Conservation (phyloP, 108 stramenopile species). For the Parietichytrium sp. region DNA sequence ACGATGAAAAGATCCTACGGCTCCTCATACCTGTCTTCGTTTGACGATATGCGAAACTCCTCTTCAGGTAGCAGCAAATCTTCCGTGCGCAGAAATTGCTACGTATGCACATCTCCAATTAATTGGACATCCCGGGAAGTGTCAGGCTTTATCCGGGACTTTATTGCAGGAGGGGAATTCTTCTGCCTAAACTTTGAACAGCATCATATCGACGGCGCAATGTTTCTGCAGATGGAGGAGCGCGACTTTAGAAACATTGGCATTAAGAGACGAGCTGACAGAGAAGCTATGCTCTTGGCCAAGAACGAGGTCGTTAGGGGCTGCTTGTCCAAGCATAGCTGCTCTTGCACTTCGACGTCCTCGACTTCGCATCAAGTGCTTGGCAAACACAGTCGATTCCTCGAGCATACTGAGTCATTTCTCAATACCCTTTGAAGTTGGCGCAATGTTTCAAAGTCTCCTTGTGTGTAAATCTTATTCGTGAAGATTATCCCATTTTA, state of each 20-base stretch:
- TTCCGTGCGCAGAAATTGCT: too few relatives aligned
- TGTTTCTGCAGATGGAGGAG: conserved; percentile 27
- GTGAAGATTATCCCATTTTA: too few relatives aligned
- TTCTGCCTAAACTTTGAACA: background rate
- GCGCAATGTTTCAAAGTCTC: too few relatives aligned
- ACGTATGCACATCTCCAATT: background rate
- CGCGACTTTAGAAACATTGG: conserved; percentile 34
- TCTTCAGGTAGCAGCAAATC: too few relatives aligned
- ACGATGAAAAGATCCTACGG: too few relatives aligned
- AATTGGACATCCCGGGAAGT: background rate
- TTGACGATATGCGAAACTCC: too few relatives aligned
- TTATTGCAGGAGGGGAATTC: conserved; percentile 10
- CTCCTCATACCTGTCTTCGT: too few relatives aligned
- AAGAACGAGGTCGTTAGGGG: background rate
- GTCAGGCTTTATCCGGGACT: background rate
- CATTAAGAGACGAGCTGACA: background rate
- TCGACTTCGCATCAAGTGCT: background rate
- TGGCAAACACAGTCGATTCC: conserved; percentile 3
- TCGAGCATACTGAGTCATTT: conserved; percentile 4
- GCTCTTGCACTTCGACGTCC: background rate
- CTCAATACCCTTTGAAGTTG: background rate
- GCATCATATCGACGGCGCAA: conserved; percentile 2
- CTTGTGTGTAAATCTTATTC: too few relatives aligned
- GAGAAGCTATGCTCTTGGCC: background rate
- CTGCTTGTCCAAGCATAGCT: background rate